Evolutionary conservation across 768 basidiomycete genomes (phyloP).

Genomic region (Tricholoma saponaceum): DNA sequence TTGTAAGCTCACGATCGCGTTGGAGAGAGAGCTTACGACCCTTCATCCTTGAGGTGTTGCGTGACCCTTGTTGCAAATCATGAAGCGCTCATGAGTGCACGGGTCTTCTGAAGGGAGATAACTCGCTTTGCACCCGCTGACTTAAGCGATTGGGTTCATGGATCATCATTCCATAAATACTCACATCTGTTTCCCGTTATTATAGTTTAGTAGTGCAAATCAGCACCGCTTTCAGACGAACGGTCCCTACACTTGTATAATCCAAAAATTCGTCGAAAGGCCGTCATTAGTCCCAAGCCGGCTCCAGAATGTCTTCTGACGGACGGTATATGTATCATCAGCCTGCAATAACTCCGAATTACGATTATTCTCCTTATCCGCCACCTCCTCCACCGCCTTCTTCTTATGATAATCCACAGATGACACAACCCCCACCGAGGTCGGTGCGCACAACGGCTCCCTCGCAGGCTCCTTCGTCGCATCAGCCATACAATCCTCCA

Average conservation of each 20-base stretch:
- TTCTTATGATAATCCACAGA: conserved; percentile 4
- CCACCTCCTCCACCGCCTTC: neutral
- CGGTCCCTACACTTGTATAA: neutral
- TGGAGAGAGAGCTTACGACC: neutral
- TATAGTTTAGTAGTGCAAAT: neutral
- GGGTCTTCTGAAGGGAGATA: conserved; percentile 8
- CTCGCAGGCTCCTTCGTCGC: conserved; percentile 1
- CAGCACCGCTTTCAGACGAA: neutral
- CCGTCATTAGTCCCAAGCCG: neutral
- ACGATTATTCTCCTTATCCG: conserved; percentile 47
- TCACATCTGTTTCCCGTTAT: neutral
- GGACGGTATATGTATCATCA: conserved; percentile 53
- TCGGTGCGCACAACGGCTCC: conserved; percentile 1
- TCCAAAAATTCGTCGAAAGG: neutral
- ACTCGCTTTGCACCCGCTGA: conserved; percentile 6
- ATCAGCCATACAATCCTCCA: conserved; percentile 4
- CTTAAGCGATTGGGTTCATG: conserved; percentile 1
- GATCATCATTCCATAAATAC: conserved; percentile 4
- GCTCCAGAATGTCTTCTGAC: conserved; percentile 42
- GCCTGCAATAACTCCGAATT: conserved; percentile 37
- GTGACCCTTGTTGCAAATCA: neutral
- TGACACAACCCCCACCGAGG: conserved; percentile 7
- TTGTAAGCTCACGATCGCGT: neutral
- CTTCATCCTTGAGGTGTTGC: neutral
- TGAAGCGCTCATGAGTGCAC: neutral